Base-by-base conservation (phyloP, 2,329 filamentous ascomycete species). In the Aspergillus fumigatus region DNA sequence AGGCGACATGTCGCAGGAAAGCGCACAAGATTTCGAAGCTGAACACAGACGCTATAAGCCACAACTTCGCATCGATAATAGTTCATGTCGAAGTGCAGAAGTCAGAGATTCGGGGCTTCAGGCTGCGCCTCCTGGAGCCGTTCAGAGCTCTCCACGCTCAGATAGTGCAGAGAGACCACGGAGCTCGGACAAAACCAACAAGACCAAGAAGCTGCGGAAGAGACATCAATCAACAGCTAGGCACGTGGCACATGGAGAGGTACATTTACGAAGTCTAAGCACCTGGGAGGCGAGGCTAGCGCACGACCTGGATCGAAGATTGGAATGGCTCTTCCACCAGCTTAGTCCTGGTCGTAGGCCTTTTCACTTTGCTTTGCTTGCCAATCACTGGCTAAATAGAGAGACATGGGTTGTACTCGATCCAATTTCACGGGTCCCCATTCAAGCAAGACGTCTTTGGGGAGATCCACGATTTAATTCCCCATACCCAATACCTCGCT, bases 371-470 rank as follows among this genome's bases (percentile, higher is more conserved):
- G 63, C 71, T 25, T 56, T 73, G 23, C 67, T 76, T 43, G 68
- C 73, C 32, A 76, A 75, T 50, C 75, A 76, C 55, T 77, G 74
- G 74, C 51, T 77, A n/a, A 77, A 75, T 53, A 66, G 59, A 43
- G 63, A 70, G 32, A 76, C 73, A 1, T 76, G 73, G 74, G 49
- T 73, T 21, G 72, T 77, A 27, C 65, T 69, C 43, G 73, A 76
- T 54, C 73, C 74, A 8, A 59, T 68, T n/a, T 75, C 72, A 27
- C 67, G 75, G 52, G 65, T 73, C 26, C 56, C 70, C 6, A 62
- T 58, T 5, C 63, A 73, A 40, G 59, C 59, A 26, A 70, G 70
- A 58, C 65, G 74, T 32, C 57, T 55, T 14, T 60, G 67, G 41
- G 74, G 74, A 29, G 73, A 76, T 56, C 70, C 73, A 9, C 66